A percentile compares a stretch with the other conserved stretches of the same genome.
These are phyloP conservation scores for Thuidium tamariscinum DNA, from an alignment of 225 moss, liverwort and hornwort genomes.

Conservation along the genomic window DNA sequence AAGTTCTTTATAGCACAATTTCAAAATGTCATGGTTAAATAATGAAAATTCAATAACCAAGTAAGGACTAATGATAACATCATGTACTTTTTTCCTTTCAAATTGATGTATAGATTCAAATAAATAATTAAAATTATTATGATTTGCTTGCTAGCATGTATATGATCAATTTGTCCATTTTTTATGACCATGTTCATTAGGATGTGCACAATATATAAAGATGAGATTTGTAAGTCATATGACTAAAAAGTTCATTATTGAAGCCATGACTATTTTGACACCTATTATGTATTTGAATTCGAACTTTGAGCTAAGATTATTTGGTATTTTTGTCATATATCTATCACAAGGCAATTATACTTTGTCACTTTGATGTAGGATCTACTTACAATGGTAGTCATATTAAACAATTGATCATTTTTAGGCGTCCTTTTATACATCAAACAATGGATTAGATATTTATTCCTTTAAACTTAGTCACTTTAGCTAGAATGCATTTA, in stretches of 20 bases:
- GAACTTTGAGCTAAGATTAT: not conserved
- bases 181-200: not conserved
- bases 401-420: not conserved
- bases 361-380: not conserved
- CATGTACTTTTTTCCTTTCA: not conserved
- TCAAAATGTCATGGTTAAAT: not conserved
- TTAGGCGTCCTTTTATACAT: not conserved
- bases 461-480: too few relatives aligned
- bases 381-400: not conserved
- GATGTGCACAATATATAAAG: not conserved
- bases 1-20: fast-evolving
- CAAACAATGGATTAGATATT: not conserved
- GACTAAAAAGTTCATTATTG: not conserved
- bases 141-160: fast-evolving
- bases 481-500: not conserved
- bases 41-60: not conserved
- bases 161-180: not conserved
- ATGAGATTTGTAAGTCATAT: not conserved
- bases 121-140: not conserved
- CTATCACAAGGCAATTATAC: fast-evolving
- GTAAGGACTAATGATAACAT: not conserved
- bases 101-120: not conserved
- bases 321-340: not conserved
- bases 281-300: not conserved
- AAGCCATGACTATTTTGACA: not conserved